These are phyloP conservation scores for Rubia occidens DNA, from an alignment of 305 asterid species.

Conservation along the genomic window DNA sequence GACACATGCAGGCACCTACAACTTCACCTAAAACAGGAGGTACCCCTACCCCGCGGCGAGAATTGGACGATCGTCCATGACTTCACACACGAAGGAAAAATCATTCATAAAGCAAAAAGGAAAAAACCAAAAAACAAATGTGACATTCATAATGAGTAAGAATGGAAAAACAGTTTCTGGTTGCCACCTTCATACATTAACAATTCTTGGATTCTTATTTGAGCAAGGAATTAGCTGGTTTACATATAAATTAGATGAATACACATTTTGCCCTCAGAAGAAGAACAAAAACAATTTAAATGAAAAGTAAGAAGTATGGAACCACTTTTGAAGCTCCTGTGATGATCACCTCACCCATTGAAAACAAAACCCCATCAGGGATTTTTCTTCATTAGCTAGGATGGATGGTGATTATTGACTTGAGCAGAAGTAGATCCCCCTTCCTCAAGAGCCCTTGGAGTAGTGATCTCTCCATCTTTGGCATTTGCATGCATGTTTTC, in stretches of 20 bases:
- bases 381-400: not conserved
- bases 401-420: constrained; percentile 1
- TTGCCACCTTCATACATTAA: not conserved
- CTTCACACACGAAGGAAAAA: too few relatives aligned
- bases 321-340: not conserved
- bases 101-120: too few relatives aligned
- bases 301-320: not conserved
- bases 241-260: not conserved
- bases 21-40: too few relatives aligned
- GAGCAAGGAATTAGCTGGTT: not conserved
- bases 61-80: too few relatives aligned
- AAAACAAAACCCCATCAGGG: not conserved
- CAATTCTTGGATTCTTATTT: constrained; percentile 1
- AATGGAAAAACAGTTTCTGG: not conserved
- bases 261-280: not conserved
- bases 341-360: not conserved
- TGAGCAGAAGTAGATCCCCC: constrained; percentile 33
- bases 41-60: too few relatives aligned
- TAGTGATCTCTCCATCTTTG: constrained; percentile 25
- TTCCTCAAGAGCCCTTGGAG: constrained; percentile 28
- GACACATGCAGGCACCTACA: too few relatives aligned
- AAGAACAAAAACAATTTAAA: not conserved
- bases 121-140: not conserved
- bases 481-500: constrained; percentile 21
- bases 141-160: not conserved